phyloP scores from a whole-genome alignment of 257 asterid species.

The Solanum arcanum region DNA sequence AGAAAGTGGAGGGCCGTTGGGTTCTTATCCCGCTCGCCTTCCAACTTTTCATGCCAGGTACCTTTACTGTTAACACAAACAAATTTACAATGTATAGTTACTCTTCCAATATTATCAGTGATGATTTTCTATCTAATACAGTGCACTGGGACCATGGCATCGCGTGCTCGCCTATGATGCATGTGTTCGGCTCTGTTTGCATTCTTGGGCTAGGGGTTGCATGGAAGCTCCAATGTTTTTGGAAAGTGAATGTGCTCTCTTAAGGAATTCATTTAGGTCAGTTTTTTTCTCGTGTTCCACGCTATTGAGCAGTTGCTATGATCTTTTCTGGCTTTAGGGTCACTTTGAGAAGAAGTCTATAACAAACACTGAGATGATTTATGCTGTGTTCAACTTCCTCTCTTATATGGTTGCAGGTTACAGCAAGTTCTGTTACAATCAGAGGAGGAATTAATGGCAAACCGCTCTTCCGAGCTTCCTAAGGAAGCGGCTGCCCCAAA shows the following conservation, averaged over 20 bases:
- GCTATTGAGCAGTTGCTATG: neutral
- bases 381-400: neutral
- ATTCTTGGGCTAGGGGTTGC: constrained; percentile 54
- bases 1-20: constrained; percentile 16
- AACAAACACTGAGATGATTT: neutral
- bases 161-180: constrained; percentile 43
- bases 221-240: constrained; percentile 48
- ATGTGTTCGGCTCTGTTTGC: constrained; percentile 46
- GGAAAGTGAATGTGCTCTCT: constrained; percentile 37
- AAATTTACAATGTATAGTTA: neutral
- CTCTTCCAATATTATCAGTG: neutral
- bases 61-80: neutral
- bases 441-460: constrained; percentile 40
- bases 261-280: constrained; percentile 34
- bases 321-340: neutral
- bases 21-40: constrained; percentile 26
- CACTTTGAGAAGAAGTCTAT: neutral
- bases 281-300: constrained; percentile 4
- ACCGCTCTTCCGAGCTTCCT: constrained; percentile 30
- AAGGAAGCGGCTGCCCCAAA: constrained; percentile 30
- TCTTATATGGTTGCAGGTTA: constrained; percentile 21
- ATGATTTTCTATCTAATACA: constrained; percentile 2
- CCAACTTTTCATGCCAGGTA: constrained; percentile 50
- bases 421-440: constrained; percentile 38
- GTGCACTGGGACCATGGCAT: constrained; percentile 49